phyloP scores from a whole-genome alignment of 2,329 filamentous ascomycete genomes.

The Verticillium albo-atrum region DNA sequence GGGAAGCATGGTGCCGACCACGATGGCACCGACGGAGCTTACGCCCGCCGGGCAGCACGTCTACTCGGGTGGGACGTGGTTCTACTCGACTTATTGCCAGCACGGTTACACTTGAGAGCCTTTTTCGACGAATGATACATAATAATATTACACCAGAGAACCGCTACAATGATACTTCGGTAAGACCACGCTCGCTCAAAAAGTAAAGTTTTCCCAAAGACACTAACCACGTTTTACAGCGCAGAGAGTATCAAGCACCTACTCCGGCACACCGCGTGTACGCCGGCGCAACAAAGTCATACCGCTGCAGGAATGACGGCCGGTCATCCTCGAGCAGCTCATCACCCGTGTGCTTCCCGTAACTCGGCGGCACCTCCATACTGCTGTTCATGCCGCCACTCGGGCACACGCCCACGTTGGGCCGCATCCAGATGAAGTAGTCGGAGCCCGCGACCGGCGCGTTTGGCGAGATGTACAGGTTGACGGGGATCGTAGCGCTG shows the following conservation, averaged over 20 bases:
- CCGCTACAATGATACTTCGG: no score
- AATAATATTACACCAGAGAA: no score
- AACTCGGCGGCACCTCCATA: background rate
- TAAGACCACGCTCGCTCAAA: no score
- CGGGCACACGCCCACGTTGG: background rate
- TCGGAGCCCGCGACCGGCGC: slow-evolving; percentile 1
- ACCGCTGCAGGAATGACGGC: background rate
- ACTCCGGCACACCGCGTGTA: background rate
- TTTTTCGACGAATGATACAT: no score
- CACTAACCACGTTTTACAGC: no score
- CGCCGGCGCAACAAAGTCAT: background rate
- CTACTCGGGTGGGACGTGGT: background rate
- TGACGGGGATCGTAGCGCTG: background rate
- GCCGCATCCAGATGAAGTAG: background rate
- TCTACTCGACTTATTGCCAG: background rate
- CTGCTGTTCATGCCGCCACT: background rate
- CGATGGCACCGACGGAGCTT: background rate
- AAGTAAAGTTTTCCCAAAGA: no score
- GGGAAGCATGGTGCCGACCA: background rate
- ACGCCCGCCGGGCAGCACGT: background rate
- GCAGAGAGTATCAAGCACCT: background rate
- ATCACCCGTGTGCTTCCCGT: background rate
- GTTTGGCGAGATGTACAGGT: slow-evolving; percentile 2
- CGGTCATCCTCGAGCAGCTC: background rate
- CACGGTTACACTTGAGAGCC: background rate